Evolutionary conservation across 2,329 filamentous ascomycete genomes (phyloP), one percentile per base, ranked within the genome.

Genomic region (Stachybotrys elegans): DNA sequence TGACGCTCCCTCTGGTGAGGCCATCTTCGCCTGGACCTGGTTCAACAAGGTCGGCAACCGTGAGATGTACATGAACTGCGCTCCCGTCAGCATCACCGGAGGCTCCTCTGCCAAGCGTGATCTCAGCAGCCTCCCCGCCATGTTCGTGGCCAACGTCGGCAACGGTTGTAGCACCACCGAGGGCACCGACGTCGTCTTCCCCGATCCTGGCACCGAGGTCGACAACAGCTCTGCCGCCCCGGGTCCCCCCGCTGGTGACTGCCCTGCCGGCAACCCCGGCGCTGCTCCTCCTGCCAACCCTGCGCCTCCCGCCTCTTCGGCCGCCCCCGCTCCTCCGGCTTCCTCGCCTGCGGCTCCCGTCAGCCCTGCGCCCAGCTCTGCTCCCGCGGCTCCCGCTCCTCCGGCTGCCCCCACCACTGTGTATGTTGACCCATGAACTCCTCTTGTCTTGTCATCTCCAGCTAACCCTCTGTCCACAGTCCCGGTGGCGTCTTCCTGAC

Each of bases 1-100:
- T 3, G 79, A 84, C 51, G 78, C 80, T 2, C 79, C 80, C n/a
- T 57, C 65, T 48, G 70, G 65, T 64, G 76, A 82, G 25, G 84
- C 80, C 45, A 62, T 91, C 36, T 76, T 91, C 41, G 80, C 81
- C 29, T 92, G 88, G 88, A 81, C 80, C 21, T 88, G 84, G 84
- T 84, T 86, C 68, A 89, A 89, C 71, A 70, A 81, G 51, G 65
- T 85, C 32, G 86, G 87, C 21, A 90, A 90, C 67, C 77, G 87
- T 39, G 87, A 92, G 62, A 87, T 86, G 78, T 93, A 93, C 75
- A 89, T 89, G 84, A 88, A 89, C 67, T 93, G 88, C 58, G 86
- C 87, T 7, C 72, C 78, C 42, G 76, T 91, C 54, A 79, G 76
- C 49, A 81, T 90, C 58, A 65, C 61, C 43, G 63, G 65, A 22